Conservation (phyloP, 768 basidiomycete species). For the Rhodotorula taiwanensis region DNA sequence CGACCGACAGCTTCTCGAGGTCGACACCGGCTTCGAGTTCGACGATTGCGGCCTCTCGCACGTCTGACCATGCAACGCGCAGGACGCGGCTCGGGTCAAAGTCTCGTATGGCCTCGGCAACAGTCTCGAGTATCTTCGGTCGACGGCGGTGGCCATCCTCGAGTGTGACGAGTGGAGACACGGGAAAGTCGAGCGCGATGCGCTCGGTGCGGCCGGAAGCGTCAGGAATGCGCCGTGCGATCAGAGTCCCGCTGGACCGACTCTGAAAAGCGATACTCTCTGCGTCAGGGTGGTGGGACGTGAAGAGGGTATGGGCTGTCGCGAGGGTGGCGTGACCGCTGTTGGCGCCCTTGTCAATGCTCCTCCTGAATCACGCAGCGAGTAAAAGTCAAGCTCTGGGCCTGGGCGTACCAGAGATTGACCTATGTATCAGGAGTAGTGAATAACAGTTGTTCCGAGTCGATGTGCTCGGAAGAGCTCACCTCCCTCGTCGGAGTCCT, state of each 20-base stretch:
- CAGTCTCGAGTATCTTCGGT: neutral
- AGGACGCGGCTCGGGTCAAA: conserved; percentile 14
- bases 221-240: conserved; percentile 24
- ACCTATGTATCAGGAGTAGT: neutral
- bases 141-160: neutral
- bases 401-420: too few relatives aligned
- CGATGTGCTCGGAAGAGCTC: neutral
- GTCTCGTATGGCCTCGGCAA: neutral
- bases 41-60: conserved; percentile 1
- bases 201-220: neutral
- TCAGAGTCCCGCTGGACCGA: conserved; percentile 30
- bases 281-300: conserved; percentile 15
- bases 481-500: conserved; percentile 37
- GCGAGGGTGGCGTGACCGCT: conserved; percentile 46
- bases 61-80: conserved; percentile 27
- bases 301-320: conserved; percentile 40
- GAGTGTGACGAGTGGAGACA: conserved; percentile 12
- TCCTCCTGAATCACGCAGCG: too few relatives aligned
- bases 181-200: conserved; percentile 42
- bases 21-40: conserved; percentile 15
- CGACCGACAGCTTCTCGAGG: neutral
- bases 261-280: conserved; percentile 36
- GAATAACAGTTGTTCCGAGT: too few relatives aligned
- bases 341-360: too few relatives aligned
- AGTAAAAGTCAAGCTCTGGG: too few relatives aligned